A percentile compares a stretch with the other conserved stretches of the same genome.
These are phyloP conservation scores for Botryosphaeria dothidea DNA, from an alignment of 2,329 filamentous ascomycete species.

Conservation along the genomic window DNA sequence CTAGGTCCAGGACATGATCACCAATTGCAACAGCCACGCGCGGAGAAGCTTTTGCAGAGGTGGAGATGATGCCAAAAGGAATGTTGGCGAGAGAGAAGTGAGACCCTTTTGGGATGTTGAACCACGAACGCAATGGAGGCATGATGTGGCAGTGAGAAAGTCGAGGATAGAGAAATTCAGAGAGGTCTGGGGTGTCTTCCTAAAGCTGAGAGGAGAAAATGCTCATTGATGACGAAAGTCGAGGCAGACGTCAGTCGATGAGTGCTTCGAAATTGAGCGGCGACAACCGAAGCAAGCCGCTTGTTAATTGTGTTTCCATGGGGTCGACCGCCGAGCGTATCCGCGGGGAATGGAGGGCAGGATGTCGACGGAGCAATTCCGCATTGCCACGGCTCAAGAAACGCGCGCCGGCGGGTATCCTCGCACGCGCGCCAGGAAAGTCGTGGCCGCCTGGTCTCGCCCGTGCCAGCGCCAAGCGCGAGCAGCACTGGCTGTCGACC, in stretches of 20 bases:
- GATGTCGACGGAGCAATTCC: slow-evolving; percentile 17
- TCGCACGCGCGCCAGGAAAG: background rate
- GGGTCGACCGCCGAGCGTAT: background rate
- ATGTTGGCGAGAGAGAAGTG: slow-evolving; percentile 79
- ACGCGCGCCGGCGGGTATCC: background rate
- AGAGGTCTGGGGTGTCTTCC: too few relatives aligned
- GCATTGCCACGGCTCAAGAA: slow-evolving; percentile 17
- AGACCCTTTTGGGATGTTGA: slow-evolving; percentile 59
- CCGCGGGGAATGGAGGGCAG: slow-evolving; percentile 13
- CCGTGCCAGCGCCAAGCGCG: background rate
- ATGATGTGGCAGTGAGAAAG: slow-evolving; percentile 24
- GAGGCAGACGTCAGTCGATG: too few relatives aligned
- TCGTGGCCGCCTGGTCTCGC: slow-evolving; percentile 2
- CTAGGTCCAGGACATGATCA: slow-evolving; percentile 69
- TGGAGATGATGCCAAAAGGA: slow-evolving; percentile 80
- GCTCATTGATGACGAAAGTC: background rate
- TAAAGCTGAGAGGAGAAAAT: too few relatives aligned
- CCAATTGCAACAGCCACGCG: slow-evolving; percentile 73
- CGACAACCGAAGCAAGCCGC: slow-evolving; percentile 13
- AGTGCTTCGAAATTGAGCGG: background rate
- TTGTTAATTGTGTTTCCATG: background rate
- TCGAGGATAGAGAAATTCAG: background rate
- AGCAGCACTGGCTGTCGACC: background rate
- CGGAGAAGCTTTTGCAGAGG: slow-evolving; percentile 54
- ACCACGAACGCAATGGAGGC: slow-evolving; percentile 53